Conservation (phyloP, 768 basidiomycete species). For the Dacryopinax spathularia region DNA sequence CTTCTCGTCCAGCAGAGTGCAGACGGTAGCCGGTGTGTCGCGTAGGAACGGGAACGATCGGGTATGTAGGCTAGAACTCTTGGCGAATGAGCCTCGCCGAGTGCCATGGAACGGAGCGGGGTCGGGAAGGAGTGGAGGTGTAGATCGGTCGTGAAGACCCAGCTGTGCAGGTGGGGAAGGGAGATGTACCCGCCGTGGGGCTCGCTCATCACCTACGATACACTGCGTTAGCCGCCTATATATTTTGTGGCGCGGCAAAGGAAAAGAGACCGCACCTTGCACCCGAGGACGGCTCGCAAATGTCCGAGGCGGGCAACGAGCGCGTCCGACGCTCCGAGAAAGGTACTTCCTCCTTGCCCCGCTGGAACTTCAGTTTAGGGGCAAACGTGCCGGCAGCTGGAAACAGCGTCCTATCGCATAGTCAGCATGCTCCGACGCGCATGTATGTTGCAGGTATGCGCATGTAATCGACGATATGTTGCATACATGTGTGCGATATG, state of each 20-base stretch:
- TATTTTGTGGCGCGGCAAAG: too few relatives aligned
- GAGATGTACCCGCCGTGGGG: conserved; percentile 87
- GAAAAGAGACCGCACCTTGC: conserved; percentile 47
- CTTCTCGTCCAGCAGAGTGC: conserved; percentile 48
- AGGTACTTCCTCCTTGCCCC: conserved; percentile 39
- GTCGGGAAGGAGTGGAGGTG: conserved; percentile 70
- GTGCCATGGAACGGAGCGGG: conserved; percentile 73
- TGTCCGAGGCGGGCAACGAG: conserved; percentile 56
- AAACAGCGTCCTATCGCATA: conserved; percentile 56
- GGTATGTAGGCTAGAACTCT: conserved; percentile 60
- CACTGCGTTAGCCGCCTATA: too few relatives aligned
- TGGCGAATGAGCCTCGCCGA: conserved; percentile 81
- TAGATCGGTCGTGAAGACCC: conserved; percentile 90
- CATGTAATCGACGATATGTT: too few relatives aligned
- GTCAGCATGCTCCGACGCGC: too few relatives aligned
- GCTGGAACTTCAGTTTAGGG: conserved; percentile 49
- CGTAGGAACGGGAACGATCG: conserved; percentile 82
- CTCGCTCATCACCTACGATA: conserved; percentile 71
- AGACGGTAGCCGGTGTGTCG: too few relatives aligned
- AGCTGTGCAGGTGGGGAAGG: conserved; percentile 62
- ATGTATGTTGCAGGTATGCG: too few relatives aligned
- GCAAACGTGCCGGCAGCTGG: conserved; percentile 85
- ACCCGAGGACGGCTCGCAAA: conserved; percentile 69
- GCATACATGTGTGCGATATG: too few relatives aligned
- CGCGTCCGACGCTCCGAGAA: conserved; percentile 59